Percentiles rank a stretch among this genome's conserved stretches.
These are phyloP conservation scores for Aurinia saxatilis DNA, from an alignment of 345 rosid species.

Conservation along the genomic window DNA sequence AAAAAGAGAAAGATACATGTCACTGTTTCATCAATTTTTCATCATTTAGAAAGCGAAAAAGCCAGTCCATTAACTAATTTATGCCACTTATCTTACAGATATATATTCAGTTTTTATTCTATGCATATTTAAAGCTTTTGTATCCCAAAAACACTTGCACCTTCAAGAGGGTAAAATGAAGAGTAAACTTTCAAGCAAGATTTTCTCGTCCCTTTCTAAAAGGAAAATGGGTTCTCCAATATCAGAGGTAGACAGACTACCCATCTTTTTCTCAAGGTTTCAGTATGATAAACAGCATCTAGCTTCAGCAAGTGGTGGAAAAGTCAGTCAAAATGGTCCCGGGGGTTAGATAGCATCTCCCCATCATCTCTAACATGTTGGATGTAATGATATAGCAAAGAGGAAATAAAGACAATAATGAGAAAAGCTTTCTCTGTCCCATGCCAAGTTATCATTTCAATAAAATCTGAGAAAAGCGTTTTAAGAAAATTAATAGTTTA, in stretches of 20 bases:
- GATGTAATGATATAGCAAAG: constrained; percentile 13
- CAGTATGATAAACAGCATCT: constrained; percentile 6
- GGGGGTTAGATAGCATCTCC: constrained; percentile 10
- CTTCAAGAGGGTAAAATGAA: not conserved
- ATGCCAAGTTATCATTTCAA: constrained; percentile 6
- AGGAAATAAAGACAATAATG: constrained; percentile 1
- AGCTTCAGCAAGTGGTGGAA: constrained; percentile 22
- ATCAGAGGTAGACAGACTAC: constrained; percentile 6
- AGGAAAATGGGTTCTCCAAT: constrained; percentile 17
- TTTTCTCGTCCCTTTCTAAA: constrained; percentile 4
- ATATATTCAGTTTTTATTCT: not conserved
- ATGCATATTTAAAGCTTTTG: not conserved
- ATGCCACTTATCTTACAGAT: not conserved
- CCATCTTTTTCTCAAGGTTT: constrained; percentile 12
- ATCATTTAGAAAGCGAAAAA: not conserved
- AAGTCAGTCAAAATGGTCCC: constrained; percentile 30
- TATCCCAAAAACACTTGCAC: constrained; percentile 4
- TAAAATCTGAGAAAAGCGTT: not conserved
- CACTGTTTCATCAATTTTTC: not conserved
- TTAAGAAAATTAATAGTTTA: not conserved
- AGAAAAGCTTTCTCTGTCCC: constrained; percentile 11
- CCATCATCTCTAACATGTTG: constrained; percentile 22
- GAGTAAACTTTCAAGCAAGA: not conserved
- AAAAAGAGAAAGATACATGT: constrained; percentile 6
- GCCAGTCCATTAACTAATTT: not conserved